Evolutionary conservation across 805 yeast species (phyloP).

Genomic region (Torulaspora gathmanii): DNA sequence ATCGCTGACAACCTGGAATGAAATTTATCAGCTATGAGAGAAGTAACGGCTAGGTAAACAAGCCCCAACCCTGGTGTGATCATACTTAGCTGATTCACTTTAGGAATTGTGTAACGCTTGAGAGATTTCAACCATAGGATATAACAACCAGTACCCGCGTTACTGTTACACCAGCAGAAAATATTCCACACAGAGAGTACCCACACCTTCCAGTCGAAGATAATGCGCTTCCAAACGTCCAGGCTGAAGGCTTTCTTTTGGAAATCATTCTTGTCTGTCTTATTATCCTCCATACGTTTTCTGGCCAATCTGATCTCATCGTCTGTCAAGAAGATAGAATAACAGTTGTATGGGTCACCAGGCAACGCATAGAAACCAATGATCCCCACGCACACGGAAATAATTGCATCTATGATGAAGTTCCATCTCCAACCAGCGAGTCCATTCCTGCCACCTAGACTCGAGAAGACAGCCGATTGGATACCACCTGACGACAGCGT

Average conservation of each 20-base stretch:
- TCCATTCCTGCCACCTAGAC: constrained; percentile 48
- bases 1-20: constrained; percentile 54
- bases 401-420: constrained; percentile 59
- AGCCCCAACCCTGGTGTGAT: constrained; percentile 55
- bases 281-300: constrained; percentile 37
- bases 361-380: constrained; percentile 55
- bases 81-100: constrained; percentile 46
- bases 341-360: constrained; percentile 59
- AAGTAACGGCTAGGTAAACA: constrained; percentile 30
- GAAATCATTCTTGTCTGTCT: constrained; percentile 31
- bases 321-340: constrained; percentile 49
- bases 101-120: constrained; percentile 39
- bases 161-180: constrained; percentile 55
- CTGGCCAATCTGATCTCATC: constrained; percentile 54
- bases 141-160: constrained; percentile 49
- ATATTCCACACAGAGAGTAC: constrained; percentile 49
- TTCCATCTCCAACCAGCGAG: constrained; percentile 70
- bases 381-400: constrained; percentile 55
- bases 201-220: constrained; percentile 56
- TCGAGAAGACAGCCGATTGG: constrained; percentile 49
- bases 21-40: constrained; percentile 45
- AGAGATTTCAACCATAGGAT: constrained; percentile 56
- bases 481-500: constrained; percentile 57
- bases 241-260: constrained; percentile 38
- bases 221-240: constrained; percentile 48